Base-by-base conservation (phyloP, 1,284 basidiomycete species). In the Ganoderma meredithae region DNA sequence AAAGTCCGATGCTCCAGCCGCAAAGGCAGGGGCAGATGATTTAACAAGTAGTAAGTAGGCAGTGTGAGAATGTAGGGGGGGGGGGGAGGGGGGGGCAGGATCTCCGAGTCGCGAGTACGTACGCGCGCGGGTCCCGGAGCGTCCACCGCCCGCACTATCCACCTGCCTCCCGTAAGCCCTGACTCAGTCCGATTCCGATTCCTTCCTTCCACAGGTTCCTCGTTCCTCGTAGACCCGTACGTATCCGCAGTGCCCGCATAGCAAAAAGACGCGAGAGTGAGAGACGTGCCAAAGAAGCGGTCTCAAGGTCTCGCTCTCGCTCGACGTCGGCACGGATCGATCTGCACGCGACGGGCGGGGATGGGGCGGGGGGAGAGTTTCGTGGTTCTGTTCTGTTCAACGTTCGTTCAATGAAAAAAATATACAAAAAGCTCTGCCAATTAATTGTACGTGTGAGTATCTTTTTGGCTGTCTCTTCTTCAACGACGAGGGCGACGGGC, bases 371-470 rank as follows among this genome's bases (percentile, higher is more conserved):
- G 36, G 3, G 27, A 31, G 3, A 31, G 27, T 31, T 31, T 31
- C 27, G 27, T 31, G 27, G 27, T 31, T 31, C 27, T 31, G 27
- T 31, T 31, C 27, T 31, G 27, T 31, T 31, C 27, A 31, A 31
- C 27, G 27, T 31, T 31, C 27, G 27, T 2, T 31, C 27, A 31
- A 31, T 31, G 40, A 40, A 17, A 15, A 6, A 19, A 44, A 52
- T 55, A 55, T 12, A 52, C 17, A 22, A 25, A 53, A 36, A 27
- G 44, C 17, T 31, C 17, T 31, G 58, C 60, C 59, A 49, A 66
- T 61, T 66, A 58, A 58, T 49, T 62, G 60, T 66, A 62, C 65
- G 65, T 60, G 65, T 49, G 47, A 49, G 47, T 66, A 66, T 66
- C 65, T 62, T 66, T 66, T 66, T 66, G 55, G 3, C 60, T 66